These are phyloP conservation scores for Endotrypanum monterogeii DNA, from an alignment of 208 protist species.

Conservation along the genomic window DNA sequence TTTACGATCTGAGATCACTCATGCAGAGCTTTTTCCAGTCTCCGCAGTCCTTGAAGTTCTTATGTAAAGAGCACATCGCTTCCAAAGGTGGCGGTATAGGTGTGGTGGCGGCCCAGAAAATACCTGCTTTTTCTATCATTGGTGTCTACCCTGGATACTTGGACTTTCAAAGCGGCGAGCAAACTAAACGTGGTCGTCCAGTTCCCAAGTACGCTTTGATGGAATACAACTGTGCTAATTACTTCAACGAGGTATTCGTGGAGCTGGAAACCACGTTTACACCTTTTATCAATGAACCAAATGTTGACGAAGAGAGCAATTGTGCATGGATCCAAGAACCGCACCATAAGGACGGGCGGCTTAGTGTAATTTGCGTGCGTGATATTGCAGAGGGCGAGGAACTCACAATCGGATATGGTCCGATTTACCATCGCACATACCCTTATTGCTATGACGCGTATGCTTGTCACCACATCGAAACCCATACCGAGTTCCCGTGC, in stretches of 20 bases:
- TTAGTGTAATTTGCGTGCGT: conserved; percentile 80
- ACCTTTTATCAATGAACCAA: conserved; percentile 89
- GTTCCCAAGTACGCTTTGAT: conserved; percentile 74
- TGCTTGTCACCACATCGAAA: conserved; percentile 62
- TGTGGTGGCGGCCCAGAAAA: conserved; percentile 60
- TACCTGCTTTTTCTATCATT: conserved; percentile 76
- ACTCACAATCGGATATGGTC: conserved; percentile 86
- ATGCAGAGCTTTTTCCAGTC: conserved; percentile 66
- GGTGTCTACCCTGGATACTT: conserved; percentile 85
- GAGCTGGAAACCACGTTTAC: conserved; percentile 76
- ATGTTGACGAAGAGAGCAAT: conserved; percentile 75
- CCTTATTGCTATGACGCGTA: conserved; percentile 83
- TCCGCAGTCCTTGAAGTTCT: conserved; percentile 35
- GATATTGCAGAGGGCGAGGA: conserved; percentile 74
- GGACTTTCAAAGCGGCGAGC: conserved; percentile 72
- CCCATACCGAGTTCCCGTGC: conserved; percentile 33
- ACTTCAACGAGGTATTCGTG: conserved; percentile 83
- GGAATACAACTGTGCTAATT: conserved; percentile 87
- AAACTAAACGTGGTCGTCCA: conserved; percentile 71
- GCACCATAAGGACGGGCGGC: conserved; percentile 50
- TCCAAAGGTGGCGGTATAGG: conserved; percentile 67
- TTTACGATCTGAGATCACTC: conserved; percentile 30
- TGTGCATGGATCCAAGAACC: conserved; percentile 89
- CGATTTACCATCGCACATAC: conserved; percentile 76
- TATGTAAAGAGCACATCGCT: conserved; percentile 41